Evolutionary conservation across 2,329 filamentous ascomycete species (phyloP), one percentile per base, ranked within the genome.

Genomic region (Paecilomyces formosus): DNA sequence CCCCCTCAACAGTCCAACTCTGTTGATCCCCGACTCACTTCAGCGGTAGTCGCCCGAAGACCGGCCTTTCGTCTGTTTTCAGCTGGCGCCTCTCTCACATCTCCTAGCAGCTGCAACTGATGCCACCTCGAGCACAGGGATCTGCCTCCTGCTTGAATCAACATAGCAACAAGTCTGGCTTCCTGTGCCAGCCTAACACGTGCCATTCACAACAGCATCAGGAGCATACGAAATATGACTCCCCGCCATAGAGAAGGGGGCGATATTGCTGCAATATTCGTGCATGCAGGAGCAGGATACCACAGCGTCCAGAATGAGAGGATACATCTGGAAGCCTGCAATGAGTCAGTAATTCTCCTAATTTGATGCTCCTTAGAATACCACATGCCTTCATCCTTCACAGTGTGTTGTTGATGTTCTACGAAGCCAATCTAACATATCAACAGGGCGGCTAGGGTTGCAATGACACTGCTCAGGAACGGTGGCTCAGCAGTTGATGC

Each of bases 231-330:
- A 45, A 26, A 15, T 61, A 66, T 51, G 53, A 77, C 76, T 72
- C 67, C 64, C 67, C 67, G 68, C 61, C 69, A 69, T 53, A 72
- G 72, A 18, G 74, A 78, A 62, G 66, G 68, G 51, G 71, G 74
- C 28, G 78, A 83, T 63, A 76, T 85, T 9, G 85, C 85, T 58
- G 92, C 91, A 60, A 93, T 99, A 56, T 97, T 96, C 73, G 88
- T 99, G 52, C 94, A 99, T 74, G 94, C 93, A 39, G 94, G 94
- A 33, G 94, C 94, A 15, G 94, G 94, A 3, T 99, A 90, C 68
- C 94, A 99, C 73, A 97, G 92, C 70, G 79, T 84, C 24, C 84
- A 89, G 60, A 97, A 97, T 70, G 92, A 99, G 72, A 80, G 82
- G 58, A 81, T 89, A 39, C 94, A 99, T 70, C 82, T 99, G 9